Evolutionary conservation across 1,284 basidiomycete species (phyloP), one percentile per base, ranked within the genome.

Genomic region (Marasmius fiardii): DNA sequence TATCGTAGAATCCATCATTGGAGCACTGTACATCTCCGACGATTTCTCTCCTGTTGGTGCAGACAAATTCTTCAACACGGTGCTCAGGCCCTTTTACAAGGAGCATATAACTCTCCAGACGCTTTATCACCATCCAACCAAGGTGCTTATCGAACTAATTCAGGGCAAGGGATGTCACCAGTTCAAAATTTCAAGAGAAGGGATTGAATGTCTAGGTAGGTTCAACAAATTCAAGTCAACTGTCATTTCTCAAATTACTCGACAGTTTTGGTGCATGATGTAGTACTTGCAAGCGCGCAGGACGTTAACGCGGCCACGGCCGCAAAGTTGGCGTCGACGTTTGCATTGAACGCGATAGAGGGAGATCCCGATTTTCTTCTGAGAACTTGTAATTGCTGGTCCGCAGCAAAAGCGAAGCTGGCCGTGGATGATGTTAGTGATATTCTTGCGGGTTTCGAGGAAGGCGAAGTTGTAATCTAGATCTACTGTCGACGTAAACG

Each of bases 1-100:
- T 67, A 75, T 91, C 21, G 76, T 93, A 23, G 90, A 93, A 67
- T 85, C 90, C 4, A 73, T 90, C 44, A 73, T 91, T 23, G 90
- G 88, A 3, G 89, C 88, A 12, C 72, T 90, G 44, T 88, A 86
- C 67, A 78, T 91, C 57, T 86, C 85, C n/a, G 87, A 90, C 63
- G 75, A 79, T 54, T 89, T 86, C 68, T 78, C 79, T 11, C 78
- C 78, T 31, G 68, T 74, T 51, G 85, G 85, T 4, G 77, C 76
- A 35, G 79, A 88, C 61, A 71, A 70, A 0, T 77, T 93, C 63
- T 93, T 88, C 68, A 76, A 84, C 56, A 79, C 76, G 53, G 70
- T 86, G 43, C 70, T 91, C 52, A 77, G 79, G 65, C 90, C 90
- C 7, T 92, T 92, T 67, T 89, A 85, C 64, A 82, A 89, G 65